Evolutionary conservation across 2,329 filamentous ascomycete genomes (phyloP), one percentile per base, ranked within the genome.

Genomic region (Colletotrichum tanaceti): DNA sequence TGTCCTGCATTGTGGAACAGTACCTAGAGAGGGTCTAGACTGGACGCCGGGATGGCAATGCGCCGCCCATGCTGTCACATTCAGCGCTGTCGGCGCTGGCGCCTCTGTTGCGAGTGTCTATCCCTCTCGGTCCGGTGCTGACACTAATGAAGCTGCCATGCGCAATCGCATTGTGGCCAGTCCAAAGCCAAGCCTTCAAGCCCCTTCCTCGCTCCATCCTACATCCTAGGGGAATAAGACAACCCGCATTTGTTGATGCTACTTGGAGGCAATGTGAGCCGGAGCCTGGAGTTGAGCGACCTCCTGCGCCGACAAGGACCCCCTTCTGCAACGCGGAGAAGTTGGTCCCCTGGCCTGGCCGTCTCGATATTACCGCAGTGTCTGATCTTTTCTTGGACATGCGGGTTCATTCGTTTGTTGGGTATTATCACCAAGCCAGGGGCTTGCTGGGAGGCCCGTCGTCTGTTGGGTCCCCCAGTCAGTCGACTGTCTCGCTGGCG

Each of bases 71-170:
- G 53, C 43, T 44, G 24, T 41, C 35, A 49, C 35, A 32, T 47
- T 35, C 61, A 28, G 35, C 41, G 53, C 43, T 58, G 53, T 41
- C 60, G 50, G 32, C 61, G 58, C 35, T 64, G 53, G 47, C 61
- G 54, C 53, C 35, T 43, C 65, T 46, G 58, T 46, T 53, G 24
- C 60, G 41, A 57, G 50, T 58, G 9, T 20, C n/a, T 24, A 61
- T 41, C 43, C 41, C 41, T 60, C 28, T 49, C 24, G 53, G 55
- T 18, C 62, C 62, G 49, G 53, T n/a, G 62, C 46, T 35, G 62
- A 50, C 53, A 52, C 54, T 64, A 59, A 59, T 63, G 43, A 5
- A 58, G 41, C 13, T 59, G 35, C 59, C 47, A 49, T 47, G n/a
- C 18, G 53, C 32, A 41, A 38, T 53, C 52, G 28, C 22, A 46